These are phyloP conservation scores for Thelonectria olida DNA, from an alignment of 2,329 filamentous ascomycete genomes.

Conservation along the genomic window DNA sequence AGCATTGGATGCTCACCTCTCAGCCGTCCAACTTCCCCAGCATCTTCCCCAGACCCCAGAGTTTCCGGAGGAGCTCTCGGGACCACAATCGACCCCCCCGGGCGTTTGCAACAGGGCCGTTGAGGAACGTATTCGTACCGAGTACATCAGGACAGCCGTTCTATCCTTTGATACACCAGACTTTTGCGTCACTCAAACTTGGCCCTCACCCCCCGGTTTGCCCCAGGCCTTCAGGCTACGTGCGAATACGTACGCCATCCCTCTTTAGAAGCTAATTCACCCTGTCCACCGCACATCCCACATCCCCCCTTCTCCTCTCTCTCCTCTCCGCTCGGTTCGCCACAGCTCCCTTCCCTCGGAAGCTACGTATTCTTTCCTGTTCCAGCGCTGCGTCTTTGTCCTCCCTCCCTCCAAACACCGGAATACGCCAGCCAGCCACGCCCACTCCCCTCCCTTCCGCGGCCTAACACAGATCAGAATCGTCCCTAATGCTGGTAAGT, in stretches of 20 bases:
- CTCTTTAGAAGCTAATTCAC: neutral
- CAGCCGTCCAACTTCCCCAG: slow-evolving; percentile 14
- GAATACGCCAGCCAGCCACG: no score
- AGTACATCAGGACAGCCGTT: no score
- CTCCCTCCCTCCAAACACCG: neutral
- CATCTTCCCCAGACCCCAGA: slow-evolving; percentile 10
- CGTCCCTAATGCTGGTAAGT: slow-evolving; percentile 12
- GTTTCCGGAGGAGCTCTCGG: slow-evolving; percentile 4
- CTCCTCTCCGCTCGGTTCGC: slow-evolving; percentile 14
- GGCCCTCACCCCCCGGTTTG: neutral
- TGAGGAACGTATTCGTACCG: neutral
- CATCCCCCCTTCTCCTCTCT: slow-evolving; percentile 9
- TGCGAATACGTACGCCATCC: no score
- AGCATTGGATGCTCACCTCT: slow-evolving; percentile 5
- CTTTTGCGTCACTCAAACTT: slow-evolving; percentile 8
- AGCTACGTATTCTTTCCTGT: neutral
- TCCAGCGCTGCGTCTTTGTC: neutral
- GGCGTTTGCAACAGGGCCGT: neutral
- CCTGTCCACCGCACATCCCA: slow-evolving; percentile 1
- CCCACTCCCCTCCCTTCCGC: neutral
- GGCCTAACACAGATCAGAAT: neutral
- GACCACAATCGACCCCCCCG: neutral
- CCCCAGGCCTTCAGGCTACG: slow-evolving; percentile 10
- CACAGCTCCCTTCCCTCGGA: no score
- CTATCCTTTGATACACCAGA: no score